Evolutionary conservation across 768 basidiomycete species (phyloP).

Genomic region (Grammothele lineata): DNA sequence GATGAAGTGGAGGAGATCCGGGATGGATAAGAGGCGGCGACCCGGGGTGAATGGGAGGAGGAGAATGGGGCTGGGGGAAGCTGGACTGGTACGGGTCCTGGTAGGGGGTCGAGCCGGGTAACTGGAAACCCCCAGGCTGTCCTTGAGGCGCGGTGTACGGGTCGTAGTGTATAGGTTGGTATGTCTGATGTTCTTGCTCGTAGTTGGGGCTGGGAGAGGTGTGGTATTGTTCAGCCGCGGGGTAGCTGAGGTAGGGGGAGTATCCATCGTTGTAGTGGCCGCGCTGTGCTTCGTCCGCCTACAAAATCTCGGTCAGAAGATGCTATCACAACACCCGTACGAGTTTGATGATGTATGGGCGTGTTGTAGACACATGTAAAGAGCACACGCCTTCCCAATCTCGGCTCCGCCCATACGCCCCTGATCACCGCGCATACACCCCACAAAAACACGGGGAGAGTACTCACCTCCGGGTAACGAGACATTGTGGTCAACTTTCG

Average conservation of each 20-base stretch:
- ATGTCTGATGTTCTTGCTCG: slow-evolving; percentile 31
- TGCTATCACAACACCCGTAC: neutral
- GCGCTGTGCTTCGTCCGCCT: slow-evolving; percentile 65
- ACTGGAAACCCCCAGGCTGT: slow-evolving; percentile 11
- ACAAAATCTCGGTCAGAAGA: slow-evolving; percentile 2
- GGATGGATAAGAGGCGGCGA: too few relatives aligned
- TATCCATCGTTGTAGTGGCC: slow-evolving; percentile 68
- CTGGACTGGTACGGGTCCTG: slow-evolving; percentile 12
- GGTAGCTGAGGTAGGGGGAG: slow-evolving; percentile 40
- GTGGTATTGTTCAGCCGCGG: slow-evolving; percentile 23
- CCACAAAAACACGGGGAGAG: neutral
- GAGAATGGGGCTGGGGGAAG: slow-evolving; percentile 21
- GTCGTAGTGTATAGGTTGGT: slow-evolving; percentile 33
- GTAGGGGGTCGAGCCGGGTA: slow-evolving; percentile 20
- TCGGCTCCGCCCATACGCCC: too few relatives aligned
- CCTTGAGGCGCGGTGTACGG: slow-evolving; percentile 35
- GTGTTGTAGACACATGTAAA: too few relatives aligned
- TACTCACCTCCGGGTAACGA: slow-evolving; percentile 36
- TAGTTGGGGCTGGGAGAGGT: slow-evolving; percentile 28
- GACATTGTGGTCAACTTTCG: slow-evolving; percentile 36
- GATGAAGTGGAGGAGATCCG: slow-evolving; percentile 14
- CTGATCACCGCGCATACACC: too few relatives aligned
- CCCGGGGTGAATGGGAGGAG: slow-evolving; percentile 10
- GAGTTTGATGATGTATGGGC: too few relatives aligned
- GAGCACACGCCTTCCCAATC: too few relatives aligned